phyloP scores from a whole-genome alignment of 2,329 filamentous ascomycete genomes.

The Cryphonectria parasitica region DNA sequence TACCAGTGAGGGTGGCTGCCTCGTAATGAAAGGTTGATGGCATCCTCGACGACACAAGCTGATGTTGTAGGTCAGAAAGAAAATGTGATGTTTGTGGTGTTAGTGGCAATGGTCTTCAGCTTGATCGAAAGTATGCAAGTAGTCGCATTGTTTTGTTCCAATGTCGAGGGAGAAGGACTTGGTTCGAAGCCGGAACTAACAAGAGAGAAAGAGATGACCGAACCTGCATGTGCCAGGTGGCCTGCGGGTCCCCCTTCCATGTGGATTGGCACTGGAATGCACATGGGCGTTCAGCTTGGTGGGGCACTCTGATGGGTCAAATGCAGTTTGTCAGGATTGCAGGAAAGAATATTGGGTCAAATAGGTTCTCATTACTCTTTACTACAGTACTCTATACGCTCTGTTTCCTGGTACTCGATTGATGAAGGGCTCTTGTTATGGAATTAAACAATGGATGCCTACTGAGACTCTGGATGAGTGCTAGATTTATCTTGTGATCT shows the following conservation, averaged over 20 bases:
- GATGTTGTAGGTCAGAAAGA: not conserved
- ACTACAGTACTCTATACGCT: not conserved
- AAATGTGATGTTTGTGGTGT: not conserved
- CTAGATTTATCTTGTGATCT: not conserved
- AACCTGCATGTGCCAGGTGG: not conserved
- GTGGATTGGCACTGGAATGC: not conserved
- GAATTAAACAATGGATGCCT: not conserved
- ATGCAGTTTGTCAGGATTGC: not conserved
- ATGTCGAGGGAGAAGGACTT: no score
- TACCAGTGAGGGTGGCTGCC: not conserved
- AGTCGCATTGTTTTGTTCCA: not conserved
- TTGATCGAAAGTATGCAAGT: not conserved
- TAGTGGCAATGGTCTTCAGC: not conserved
- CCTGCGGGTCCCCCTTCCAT: not conserved
- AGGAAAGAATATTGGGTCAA: not conserved
- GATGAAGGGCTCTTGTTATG: no score
- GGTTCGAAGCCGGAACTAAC: no score
- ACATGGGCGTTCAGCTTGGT: not conserved
- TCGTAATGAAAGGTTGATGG: not conserved
- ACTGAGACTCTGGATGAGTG: not conserved
- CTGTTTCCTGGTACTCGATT: not conserved
- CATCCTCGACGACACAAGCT: not conserved
- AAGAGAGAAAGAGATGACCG: no score
- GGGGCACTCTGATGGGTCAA: not conserved
- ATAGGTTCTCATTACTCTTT: not conserved